Percentiles rank a stretch among this genome's conserved stretches.
Evolutionary conservation across 2,329 filamentous ascomycete species (phyloP).

Genomic region (Clarireedia monteithiana): DNA sequence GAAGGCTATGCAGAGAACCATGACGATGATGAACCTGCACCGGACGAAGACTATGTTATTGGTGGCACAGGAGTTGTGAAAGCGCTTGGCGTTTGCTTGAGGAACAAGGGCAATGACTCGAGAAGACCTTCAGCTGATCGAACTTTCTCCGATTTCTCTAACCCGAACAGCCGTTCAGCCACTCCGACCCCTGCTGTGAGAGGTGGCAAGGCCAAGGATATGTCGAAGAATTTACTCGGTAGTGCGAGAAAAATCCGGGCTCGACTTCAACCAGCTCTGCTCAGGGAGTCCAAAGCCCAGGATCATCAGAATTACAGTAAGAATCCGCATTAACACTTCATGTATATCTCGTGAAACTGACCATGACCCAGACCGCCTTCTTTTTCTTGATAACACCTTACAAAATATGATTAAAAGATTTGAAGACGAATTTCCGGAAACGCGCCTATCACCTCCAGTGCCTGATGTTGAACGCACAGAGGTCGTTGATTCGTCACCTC

Average conservation of each 20-base stretch:
- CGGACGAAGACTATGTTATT: constrained; percentile 92
- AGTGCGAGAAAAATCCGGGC: constrained; percentile 83
- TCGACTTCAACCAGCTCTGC: constrained; percentile 74
- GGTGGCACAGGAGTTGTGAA: constrained; percentile 93
- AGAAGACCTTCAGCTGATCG: constrained; percentile 32
- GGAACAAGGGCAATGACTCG: constrained; percentile 65
- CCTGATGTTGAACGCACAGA: constrained; percentile 3
- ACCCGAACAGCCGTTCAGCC: constrained; percentile 37
- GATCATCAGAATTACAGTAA: constrained; percentile 74
- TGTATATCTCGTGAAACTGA: not conserved
- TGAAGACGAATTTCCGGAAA: constrained; percentile 93
- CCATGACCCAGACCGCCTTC: constrained; percentile 52
- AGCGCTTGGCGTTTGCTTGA: constrained; percentile 81
- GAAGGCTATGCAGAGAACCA: constrained; percentile 41
- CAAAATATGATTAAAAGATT: constrained; percentile 90
- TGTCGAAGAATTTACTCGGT: constrained; percentile 82
- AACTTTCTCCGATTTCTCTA: constrained; percentile 16
- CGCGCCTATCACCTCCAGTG: constrained; percentile 38
- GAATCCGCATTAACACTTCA: constrained; percentile 27
- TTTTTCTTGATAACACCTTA: constrained; percentile 83
- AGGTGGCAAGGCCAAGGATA: constrained; percentile 70
- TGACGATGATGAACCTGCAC: constrained; percentile 60
- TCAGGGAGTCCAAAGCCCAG: constrained; percentile 60
- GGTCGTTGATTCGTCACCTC: constrained; percentile 7
- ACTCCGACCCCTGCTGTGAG: constrained; percentile 35